phyloP scores from a whole-genome alignment of 2,329 filamentous ascomycete genomes.

The Colletotrichum salicis region DNA sequence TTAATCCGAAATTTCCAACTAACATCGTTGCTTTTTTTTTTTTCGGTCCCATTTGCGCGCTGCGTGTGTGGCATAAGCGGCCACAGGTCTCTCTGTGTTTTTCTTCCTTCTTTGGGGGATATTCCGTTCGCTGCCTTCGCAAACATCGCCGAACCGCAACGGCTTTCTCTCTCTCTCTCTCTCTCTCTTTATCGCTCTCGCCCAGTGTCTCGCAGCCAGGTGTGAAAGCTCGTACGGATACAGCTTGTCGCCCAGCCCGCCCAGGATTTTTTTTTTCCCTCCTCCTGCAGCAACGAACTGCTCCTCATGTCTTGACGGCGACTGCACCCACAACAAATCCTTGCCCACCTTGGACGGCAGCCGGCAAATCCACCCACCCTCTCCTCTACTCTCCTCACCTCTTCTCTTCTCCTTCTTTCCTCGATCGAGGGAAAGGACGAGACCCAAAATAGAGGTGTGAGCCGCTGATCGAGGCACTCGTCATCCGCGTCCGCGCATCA shows the following conservation, averaged over 20 bases:
- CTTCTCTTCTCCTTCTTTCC: constrained; percentile 27
- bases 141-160: constrained; percentile 31
- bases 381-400: constrained; percentile 19
- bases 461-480: constrained; percentile 32
- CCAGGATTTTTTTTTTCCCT: constrained; percentile 31
- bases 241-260: constrained; percentile 32
- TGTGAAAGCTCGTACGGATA: constrained; percentile 17
- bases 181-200: no score
- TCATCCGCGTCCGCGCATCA: constrained; percentile 28
- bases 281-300: constrained; percentile 32
- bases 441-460: constrained; percentile 29
- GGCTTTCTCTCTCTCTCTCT: neutral
- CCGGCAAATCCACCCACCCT: constrained; percentile 29
- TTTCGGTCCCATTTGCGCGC: neutral
- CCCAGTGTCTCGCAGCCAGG: neutral
- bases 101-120: constrained; percentile 10
- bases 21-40: constrained; percentile 22
- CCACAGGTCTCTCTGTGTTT: neutral
- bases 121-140: constrained; percentile 7
- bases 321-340: constrained; percentile 35
- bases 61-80: constrained; percentile 28
- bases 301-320: constrained; percentile 34
- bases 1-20: constrained; percentile 7
- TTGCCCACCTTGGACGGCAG: constrained; percentile 32
- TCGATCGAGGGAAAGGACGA: constrained; percentile 30